Percentiles rank a stretch among this genome's conserved stretches.
These are phyloP conservation scores for Cytospora schulzeri DNA, from an alignment of 2,329 filamentous ascomycete species.

Conservation along the genomic window DNA sequence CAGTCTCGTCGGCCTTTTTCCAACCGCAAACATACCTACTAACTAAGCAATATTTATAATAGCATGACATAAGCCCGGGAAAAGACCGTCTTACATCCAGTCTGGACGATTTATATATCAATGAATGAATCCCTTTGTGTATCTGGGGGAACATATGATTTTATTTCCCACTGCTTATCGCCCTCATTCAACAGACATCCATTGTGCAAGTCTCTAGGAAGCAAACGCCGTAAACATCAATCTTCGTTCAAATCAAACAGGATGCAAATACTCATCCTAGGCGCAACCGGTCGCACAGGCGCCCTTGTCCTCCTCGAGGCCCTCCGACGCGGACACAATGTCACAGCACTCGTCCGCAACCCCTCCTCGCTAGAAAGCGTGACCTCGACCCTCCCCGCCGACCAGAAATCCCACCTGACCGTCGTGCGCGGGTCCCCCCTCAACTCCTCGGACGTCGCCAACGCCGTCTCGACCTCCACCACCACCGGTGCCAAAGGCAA, in stretches of 20 bases:
- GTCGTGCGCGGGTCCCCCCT: conserved; percentile 1
- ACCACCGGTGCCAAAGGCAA: neutral
- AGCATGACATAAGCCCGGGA: no score
- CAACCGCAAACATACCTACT: no score
- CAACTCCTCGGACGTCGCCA: neutral
- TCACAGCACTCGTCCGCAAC: conserved; percentile 42
- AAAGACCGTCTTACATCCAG: no score
- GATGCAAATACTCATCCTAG: conserved; percentile 47
- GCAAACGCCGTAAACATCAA: no score
- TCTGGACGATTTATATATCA: no score
- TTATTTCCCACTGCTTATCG: no score
- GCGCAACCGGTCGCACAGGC: conserved; percentile 47
- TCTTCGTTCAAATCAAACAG: conserved; percentile 16
- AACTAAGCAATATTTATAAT: no score
- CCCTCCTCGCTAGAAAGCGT: conserved; percentile 31
- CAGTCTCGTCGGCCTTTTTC: no score
- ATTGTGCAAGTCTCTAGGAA: no score
- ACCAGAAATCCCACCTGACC: conserved; percentile 1
- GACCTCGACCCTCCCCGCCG: conserved; percentile 26
- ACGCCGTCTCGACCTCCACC: neutral
- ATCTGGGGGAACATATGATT: no score
- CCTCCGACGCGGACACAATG: conserved; percentile 41
- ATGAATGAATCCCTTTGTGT: no score
- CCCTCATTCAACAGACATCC: no score
- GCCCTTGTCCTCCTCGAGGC: conserved; percentile 44